phyloP scores from a whole-genome alignment of 2,329 filamentous ascomycete species.

The Septoria linicola region DNA sequence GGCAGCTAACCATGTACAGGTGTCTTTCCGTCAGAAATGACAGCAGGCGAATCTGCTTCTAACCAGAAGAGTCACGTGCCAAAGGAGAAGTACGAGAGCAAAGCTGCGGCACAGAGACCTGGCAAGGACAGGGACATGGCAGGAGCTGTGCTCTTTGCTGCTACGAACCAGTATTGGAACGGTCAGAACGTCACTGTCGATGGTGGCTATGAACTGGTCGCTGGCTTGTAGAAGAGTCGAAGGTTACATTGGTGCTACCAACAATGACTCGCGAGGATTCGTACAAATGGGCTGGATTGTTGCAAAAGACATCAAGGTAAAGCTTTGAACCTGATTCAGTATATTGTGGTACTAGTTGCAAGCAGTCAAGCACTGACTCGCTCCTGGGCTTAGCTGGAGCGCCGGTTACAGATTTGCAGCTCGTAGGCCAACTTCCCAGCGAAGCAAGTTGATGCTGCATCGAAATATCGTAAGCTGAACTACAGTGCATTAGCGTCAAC shows the following conservation, averaged over 20 bases:
- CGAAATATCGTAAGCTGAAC: too few species aligned
- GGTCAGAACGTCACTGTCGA: slow-evolving; percentile 53
- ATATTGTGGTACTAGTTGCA: too few species aligned
- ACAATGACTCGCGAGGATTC: too few species aligned
- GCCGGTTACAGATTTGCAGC: too few species aligned
- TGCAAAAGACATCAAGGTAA: too few species aligned
- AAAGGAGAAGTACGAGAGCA: slow-evolving; percentile 52
- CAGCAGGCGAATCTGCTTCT: slow-evolving; percentile 51
- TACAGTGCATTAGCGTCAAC: too few species aligned
- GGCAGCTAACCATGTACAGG: slow-evolving; percentile 28
- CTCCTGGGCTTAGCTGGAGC: too few species aligned
- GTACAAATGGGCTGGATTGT: too few species aligned
- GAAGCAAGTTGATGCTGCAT: too few species aligned
- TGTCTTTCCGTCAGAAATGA: slow-evolving; percentile 60
- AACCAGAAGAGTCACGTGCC: slow-evolving; percentile 56
- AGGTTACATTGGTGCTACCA: neutral
- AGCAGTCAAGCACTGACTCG: too few species aligned
- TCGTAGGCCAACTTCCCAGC: too few species aligned
- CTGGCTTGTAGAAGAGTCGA: slow-evolving; percentile 29
- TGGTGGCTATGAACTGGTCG: slow-evolving; percentile 52
- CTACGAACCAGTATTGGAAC: slow-evolving; percentile 52
- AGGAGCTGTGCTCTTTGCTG: slow-evolving; percentile 55
- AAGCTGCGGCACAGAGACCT: slow-evolving; percentile 52
- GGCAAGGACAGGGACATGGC: slow-evolving; percentile 62
- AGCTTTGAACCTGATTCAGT: too few species aligned